phyloP scores from a whole-genome alignment of 805 yeast species.

The Kluyveromyces nonfermentans region DNA sequence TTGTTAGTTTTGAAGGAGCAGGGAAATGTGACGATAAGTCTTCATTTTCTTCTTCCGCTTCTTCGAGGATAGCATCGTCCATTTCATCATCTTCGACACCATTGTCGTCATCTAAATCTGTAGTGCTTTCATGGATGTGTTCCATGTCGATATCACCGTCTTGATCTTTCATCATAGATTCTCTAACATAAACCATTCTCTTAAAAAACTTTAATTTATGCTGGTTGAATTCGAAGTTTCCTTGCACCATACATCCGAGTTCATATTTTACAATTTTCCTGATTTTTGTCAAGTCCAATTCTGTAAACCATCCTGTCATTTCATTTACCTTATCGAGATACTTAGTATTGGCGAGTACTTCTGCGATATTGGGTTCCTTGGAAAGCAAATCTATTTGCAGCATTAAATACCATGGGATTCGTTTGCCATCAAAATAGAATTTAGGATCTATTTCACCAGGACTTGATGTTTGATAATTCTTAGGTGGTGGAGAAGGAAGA shows the following conservation, averaged over 20 bases:
- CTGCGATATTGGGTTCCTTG: conserved; percentile 51
- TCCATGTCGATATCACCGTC: conserved; percentile 24
- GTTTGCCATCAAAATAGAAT: conserved; percentile 63
- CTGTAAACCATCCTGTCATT: conserved; percentile 65
- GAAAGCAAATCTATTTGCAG: conserved; percentile 73
- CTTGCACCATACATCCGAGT: conserved; percentile 46
- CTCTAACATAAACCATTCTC: conserved; percentile 36
- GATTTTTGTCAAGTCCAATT: conserved; percentile 50
- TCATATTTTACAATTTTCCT: conserved; percentile 68
- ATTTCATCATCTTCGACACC: conserved; percentile 26
- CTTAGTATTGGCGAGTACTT: conserved; percentile 36
- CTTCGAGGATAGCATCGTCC: conserved; percentile 27
- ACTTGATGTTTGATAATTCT: conserved; percentile 26
- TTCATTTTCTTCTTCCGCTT: conserved; percentile 25
- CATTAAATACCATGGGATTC: conserved; percentile 57
- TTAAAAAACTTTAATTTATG: conserved; percentile 30
- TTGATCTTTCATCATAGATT: conserved; percentile 24
- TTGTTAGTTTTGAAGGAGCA: conserved; percentile 8
- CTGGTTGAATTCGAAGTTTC: conserved; percentile 38
- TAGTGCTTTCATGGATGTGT: conserved; percentile 12
- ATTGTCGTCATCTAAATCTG: conserved; percentile 15
- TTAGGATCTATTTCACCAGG: conserved; percentile 33
- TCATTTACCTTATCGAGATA: conserved; percentile 38
- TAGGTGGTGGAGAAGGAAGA: conserved; percentile 24
- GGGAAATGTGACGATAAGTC: conserved; percentile 22